These are phyloP conservation scores for Fraxinus ornus DNA, from an alignment of 305 asterid genomes.

Conservation along the genomic window DNA sequence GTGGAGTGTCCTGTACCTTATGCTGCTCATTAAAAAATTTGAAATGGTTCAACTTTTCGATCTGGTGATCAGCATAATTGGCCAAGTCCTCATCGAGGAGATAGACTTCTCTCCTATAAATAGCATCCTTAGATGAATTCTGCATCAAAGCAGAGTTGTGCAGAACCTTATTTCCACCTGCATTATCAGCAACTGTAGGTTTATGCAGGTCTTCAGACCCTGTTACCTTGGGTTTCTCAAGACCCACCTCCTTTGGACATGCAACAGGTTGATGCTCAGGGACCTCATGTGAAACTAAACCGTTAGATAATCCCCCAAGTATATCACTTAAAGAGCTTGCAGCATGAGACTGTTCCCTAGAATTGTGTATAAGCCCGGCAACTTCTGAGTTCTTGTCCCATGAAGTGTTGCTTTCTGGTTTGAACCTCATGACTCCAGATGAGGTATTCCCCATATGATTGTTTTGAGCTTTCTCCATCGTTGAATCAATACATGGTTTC, in stretches of 20 bases:
- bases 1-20: slow-evolving; percentile 23
- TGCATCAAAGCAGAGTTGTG: slow-evolving; percentile 24
- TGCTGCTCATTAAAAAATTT: slow-evolving; percentile 32
- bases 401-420: slow-evolving; percentile 29
- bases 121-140: slow-evolving; percentile 26
- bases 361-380: slow-evolving; percentile 29
- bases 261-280: slow-evolving; percentile 29
- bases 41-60: slow-evolving; percentile 27
- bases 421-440: slow-evolving; percentile 26
- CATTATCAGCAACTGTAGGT: slow-evolving; percentile 33
- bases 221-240: slow-evolving; percentile 28
- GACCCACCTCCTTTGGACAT: slow-evolving; percentile 25
- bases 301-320: slow-evolving; percentile 32
- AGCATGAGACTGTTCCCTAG: slow-evolving; percentile 36
- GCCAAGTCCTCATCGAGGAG: slow-evolving; percentile 48
- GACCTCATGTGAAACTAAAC: slow-evolving; percentile 34
- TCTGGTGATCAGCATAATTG: slow-evolving; percentile 31
- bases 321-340: slow-evolving; percentile 29
- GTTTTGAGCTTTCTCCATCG: slow-evolving; percentile 33
- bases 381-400: slow-evolving; percentile 38
- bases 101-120: slow-evolving; percentile 38
- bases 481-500: slow-evolving; percentile 28
- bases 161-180: slow-evolving; percentile 33
- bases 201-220: slow-evolving; percentile 29
- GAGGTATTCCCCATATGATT: slow-evolving; percentile 26